Percentiles rank a stretch among this genome's conserved stretches.
These are phyloP conservation scores for Luvunga scandens DNA, from an alignment of 345 rosid species.

Conservation along the genomic window DNA sequence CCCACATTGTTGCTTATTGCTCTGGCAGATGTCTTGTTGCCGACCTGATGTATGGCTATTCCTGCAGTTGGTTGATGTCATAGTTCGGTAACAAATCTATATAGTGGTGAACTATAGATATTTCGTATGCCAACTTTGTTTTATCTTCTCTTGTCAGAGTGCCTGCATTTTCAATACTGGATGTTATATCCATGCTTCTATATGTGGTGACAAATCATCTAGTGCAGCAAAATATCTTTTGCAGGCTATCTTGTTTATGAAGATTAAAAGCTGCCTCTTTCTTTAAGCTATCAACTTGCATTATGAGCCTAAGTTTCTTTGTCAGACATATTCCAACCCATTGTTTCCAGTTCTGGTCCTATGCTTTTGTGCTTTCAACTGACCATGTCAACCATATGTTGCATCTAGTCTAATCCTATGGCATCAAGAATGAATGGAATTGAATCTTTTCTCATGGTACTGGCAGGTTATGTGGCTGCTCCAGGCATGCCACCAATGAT, in stretches of 20 bases:
- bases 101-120: not conserved
- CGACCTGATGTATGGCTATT: constrained; percentile 12
- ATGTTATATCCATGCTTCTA: not conserved
- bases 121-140: not conserved
- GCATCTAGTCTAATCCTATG: not conserved
- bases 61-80: constrained; percentile 9
- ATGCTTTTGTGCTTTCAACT: not conserved
- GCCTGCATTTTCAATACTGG: too few relatives aligned
- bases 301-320: not conserved
- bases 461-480: constrained; percentile 52
- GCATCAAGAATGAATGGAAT: not conserved
- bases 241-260: constrained; percentile 3
- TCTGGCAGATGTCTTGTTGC: constrained; percentile 19
- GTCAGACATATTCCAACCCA: not conserved
- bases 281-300: not conserved
- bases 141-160: not conserved
- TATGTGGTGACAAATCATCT: too few relatives aligned
- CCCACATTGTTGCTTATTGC: constrained; percentile 15
- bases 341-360: not conserved
- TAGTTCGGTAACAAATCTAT: not conserved
- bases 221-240: not conserved
- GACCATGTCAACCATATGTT: not conserved
- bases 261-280: not conserved
- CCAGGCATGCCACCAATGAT: constrained; percentile 68
- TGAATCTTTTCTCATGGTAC: not conserved